phyloP scores from a whole-genome alignment of 805 yeast species.

The Maudiozyma bulderi region DNA sequence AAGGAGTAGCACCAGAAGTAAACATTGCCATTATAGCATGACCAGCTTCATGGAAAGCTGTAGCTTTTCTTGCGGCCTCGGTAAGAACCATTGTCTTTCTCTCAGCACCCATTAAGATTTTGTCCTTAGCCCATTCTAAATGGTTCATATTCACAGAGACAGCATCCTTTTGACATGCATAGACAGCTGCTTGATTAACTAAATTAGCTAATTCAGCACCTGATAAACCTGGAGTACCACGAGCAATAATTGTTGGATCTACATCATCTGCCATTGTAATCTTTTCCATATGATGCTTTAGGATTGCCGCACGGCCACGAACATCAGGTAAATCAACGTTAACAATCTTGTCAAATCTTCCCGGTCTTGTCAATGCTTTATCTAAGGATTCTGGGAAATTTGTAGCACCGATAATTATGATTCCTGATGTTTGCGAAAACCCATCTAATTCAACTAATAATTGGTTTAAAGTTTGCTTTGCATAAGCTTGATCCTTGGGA shows the following conservation, averaged over 20 bases:
- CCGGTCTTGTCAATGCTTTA: slow-evolving; percentile 96
- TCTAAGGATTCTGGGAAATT: slow-evolving; percentile 96
- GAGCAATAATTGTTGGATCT: slow-evolving; percentile 81
- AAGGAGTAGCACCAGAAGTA: slow-evolving; percentile 87
- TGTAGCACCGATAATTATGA: slow-evolving; percentile 95
- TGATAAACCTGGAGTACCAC: slow-evolving; percentile 97
- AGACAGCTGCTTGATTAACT: slow-evolving; percentile 96
- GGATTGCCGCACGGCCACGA: slow-evolving; percentile 88
- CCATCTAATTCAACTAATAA: slow-evolving; percentile 94
- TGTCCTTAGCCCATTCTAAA: slow-evolving; percentile 98
- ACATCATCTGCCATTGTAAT: slow-evolving; percentile 79
- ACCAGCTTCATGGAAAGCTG: slow-evolving; percentile 99
- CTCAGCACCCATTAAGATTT: slow-evolving; percentile 96
- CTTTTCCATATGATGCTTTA: slow-evolving; percentile 83
- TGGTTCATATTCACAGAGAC: slow-evolving; percentile 82
- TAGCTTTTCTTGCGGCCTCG: slow-evolving; percentile 83
- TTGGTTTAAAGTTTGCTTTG: slow-evolving; percentile 94
- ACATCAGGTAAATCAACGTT: slow-evolving; percentile 96
- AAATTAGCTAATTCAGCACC: slow-evolving; percentile 96
- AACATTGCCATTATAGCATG: slow-evolving; percentile 97
- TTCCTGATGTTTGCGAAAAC: slow-evolving; percentile 82
- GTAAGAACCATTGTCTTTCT: slow-evolving; percentile 96
- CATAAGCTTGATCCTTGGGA: slow-evolving; percentile 96
- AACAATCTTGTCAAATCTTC: slow-evolving; percentile 93
- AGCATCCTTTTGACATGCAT: slow-evolving; percentile 89